phyloP scores from a whole-genome alignment of 441 rosid genomes.

The Eutrema salsugineum region DNA sequence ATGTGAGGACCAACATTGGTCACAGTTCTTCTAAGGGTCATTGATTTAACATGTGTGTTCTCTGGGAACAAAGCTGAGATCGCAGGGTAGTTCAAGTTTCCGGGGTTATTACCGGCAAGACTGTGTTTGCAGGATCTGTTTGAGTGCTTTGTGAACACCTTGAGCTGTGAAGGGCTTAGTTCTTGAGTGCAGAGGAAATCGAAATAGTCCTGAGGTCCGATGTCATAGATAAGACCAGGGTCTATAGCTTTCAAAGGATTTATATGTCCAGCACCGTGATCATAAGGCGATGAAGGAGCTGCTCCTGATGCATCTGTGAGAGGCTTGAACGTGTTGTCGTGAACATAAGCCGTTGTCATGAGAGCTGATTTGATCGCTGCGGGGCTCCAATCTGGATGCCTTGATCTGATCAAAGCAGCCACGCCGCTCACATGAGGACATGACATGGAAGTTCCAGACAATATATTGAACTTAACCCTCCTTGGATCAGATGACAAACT shows the following conservation, averaged over 20 bases:
- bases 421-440: conserved; percentile 94
- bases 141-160: conserved; percentile 63
- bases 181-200: conserved; percentile 85
- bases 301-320: conserved; percentile 53
- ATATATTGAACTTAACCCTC: conserved; percentile 68
- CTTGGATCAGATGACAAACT: conserved; percentile 66
- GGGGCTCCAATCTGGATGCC: conserved; percentile 91
- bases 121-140: conserved; percentile 65
- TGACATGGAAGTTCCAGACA: conserved; percentile 96
- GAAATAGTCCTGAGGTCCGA: conserved; percentile 67
- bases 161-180: conserved; percentile 52
- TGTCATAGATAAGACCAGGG: conserved; percentile 85
- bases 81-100: conserved; percentile 88
- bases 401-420: conserved; percentile 84
- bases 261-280: conserved; percentile 87
- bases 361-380: conserved; percentile 87
- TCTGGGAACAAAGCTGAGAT: conserved; percentile 76
- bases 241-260: conserved; percentile 73
- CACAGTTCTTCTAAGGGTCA: conserved; percentile 58
- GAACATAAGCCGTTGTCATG: conserved; percentile 92
- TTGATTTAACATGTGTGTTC: conserved; percentile 27
- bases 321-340: conserved; percentile 58
- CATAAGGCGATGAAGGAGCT: conserved; percentile 58
- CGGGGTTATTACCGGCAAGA: conserved; percentile 44
- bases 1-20: conserved; percentile 81